Conservation (phyloP, 441 rosid species). For the Pelargonium australe region DNA sequence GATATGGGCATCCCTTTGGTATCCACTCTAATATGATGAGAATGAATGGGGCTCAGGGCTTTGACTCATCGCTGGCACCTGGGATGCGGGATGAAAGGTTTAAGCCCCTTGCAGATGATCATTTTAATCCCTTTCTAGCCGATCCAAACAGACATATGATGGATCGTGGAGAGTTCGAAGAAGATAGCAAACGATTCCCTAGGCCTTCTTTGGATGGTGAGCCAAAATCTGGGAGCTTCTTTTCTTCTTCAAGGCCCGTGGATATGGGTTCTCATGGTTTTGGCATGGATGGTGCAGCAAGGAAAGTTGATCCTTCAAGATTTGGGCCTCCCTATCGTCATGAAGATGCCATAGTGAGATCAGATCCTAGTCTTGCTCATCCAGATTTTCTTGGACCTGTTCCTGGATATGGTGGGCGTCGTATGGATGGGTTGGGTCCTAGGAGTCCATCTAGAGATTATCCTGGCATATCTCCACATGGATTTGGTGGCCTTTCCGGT, state of each 20-base stretch:
- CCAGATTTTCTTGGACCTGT: slow-evolving; percentile 38
- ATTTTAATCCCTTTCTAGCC: slow-evolving; percentile 27
- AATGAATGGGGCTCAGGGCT: slow-evolving; percentile 35
- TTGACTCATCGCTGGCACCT: slow-evolving; percentile 23
- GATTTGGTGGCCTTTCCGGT: slow-evolving; percentile 38
- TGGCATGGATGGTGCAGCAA: slow-evolving; percentile 30
- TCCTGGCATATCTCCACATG: slow-evolving; percentile 29
- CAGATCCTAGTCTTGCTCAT: slow-evolving; percentile 28
- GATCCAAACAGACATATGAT: slow-evolving; percentile 30
- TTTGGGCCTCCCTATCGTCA: slow-evolving; percentile 41
- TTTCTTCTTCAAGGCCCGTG: slow-evolving; percentile 37
- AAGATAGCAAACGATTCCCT: slow-evolving; percentile 39
- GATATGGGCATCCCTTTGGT: slow-evolving; percentile 26
- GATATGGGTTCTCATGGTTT: slow-evolving; percentile 37
- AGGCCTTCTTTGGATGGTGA: slow-evolving; percentile 39
- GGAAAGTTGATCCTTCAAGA: slow-evolving; percentile 39
- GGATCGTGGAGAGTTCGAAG: slow-evolving; percentile 40
- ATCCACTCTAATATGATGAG: slow-evolving; percentile 24
- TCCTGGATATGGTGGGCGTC: slow-evolving; percentile 37
- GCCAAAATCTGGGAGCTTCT: slow-evolving; percentile 30
- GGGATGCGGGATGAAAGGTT: slow-evolving; percentile 31
- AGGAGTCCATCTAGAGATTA: slow-evolving; percentile 57
- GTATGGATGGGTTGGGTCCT: slow-evolving; percentile 36
- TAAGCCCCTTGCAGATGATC: slow-evolving; percentile 37
- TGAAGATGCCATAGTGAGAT: slow-evolving; percentile 32